phyloP scores from a whole-genome alignment of 2,329 filamentous ascomycete genomes.

The Calonectria crousiana region DNA sequence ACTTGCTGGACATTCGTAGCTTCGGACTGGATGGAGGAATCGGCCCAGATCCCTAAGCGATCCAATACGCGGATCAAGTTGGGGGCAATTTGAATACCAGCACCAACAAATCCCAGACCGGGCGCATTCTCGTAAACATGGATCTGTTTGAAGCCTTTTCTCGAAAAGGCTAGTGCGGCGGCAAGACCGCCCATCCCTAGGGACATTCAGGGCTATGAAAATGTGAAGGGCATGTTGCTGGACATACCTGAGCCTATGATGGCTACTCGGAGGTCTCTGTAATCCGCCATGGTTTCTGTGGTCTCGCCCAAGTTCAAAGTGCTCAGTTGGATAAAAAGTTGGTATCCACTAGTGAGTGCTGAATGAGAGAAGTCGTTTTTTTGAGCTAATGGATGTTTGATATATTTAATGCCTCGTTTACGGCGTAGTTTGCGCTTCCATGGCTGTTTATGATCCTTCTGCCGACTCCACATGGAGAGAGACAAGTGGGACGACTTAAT shows the following conservation, averaged over 20 bases:
- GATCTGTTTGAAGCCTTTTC: constrained; percentile 30
- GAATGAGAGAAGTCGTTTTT: not conserved
- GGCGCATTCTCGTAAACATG: constrained; percentile 29
- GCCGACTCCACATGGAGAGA: not conserved
- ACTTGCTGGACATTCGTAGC: constrained; percentile 4
- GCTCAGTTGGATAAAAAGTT: not conserved
- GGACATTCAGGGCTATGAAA: not conserved
- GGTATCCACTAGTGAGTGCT: not conserved
- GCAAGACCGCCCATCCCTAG: constrained; percentile 32
- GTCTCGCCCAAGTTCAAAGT: not conserved
- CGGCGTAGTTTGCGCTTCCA: not conserved
- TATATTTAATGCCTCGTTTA: constrained; percentile 12
- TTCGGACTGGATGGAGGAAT: not conserved
- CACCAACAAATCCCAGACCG: constrained; percentile 29
- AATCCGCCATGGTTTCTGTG: not conserved
- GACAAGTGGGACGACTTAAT: not conserved
- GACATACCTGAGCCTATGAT: not conserved
- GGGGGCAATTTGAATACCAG: constrained; percentile 31
- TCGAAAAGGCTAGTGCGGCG: constrained; percentile 27
- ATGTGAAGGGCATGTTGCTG: not conserved
- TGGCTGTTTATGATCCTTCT: not conserved
- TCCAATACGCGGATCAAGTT: constrained; percentile 30
- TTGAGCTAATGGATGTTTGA: not conserved
- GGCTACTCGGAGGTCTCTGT: not conserved
- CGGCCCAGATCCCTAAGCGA: constrained; percentile 24